Conservation (phyloP, 441 rosid genomes). For the Adansonia grandidieri region DNA sequence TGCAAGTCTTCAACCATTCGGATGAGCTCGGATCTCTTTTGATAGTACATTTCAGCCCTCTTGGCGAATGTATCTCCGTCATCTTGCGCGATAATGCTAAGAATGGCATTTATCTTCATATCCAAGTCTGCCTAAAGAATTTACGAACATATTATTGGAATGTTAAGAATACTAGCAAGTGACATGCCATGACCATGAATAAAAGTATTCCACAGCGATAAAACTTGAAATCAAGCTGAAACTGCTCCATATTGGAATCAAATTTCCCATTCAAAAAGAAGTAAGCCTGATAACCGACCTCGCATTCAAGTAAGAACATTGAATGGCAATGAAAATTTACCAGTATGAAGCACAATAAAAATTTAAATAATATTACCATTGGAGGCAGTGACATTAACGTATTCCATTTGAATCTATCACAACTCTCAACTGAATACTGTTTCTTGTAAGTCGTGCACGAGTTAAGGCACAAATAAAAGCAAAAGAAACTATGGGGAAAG, state of each 20-base stretch:
- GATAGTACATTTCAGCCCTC: slow-evolving; percentile 60
- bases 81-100: slow-evolving; percentile 44
- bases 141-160: background rate
- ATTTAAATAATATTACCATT: background rate
- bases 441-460: background rate
- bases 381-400: slow-evolving; percentile 7
- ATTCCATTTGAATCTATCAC: slow-evolving; percentile 9
- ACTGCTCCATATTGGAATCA: background rate
- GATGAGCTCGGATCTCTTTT: slow-evolving; percentile 57
- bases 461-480: slow-evolving; percentile 12
- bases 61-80: slow-evolving; percentile 60
- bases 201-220: background rate
- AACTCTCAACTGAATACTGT: background rate
- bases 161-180: background rate
- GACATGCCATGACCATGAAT: background rate
- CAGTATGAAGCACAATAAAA: background rate
- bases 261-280: background rate
- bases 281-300: background rate
- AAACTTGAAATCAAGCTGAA: background rate
- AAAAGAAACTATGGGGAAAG: background rate
- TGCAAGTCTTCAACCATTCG: slow-evolving; percentile 46
- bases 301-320: background rate
- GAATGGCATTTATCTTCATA: slow-evolving; percentile 44
- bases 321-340: no score
- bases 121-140: slow-evolving; percentile 51